Evolutionary conservation across 2,329 filamentous ascomycete species (phyloP).

Genomic region (Fusarium oligoseptatum): DNA sequence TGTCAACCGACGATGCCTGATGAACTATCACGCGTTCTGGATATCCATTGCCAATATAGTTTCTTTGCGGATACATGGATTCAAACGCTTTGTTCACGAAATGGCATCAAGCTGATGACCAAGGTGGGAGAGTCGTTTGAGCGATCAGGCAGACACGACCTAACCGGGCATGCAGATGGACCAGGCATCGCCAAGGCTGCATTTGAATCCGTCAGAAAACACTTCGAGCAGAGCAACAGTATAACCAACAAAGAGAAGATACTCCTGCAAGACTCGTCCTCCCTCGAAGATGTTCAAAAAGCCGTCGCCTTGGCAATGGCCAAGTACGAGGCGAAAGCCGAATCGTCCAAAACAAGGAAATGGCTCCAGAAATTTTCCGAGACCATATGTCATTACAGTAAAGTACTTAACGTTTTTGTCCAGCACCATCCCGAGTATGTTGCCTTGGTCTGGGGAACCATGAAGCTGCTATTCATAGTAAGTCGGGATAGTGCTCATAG

Average conservation of each 20-base stretch:
- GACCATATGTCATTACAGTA: slow-evolving; percentile 9
- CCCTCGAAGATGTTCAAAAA: slow-evolving; percentile 1
- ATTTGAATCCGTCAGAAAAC: neutral
- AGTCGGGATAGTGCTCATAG: neutral
- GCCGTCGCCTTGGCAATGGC: neutral
- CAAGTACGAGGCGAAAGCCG: slow-evolving; percentile 1
- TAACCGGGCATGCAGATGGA: neutral
- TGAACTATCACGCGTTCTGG: too few species aligned
- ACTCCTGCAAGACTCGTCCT: neutral
- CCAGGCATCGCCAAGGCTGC: neutral
- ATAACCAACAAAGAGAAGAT: neutral
- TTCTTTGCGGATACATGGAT: too few species aligned
- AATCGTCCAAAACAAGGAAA: neutral
- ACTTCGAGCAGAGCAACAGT: neutral
- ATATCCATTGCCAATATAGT: too few species aligned
- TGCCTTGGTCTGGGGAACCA: slow-evolving; percentile 12
- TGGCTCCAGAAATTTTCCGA: slow-evolving; percentile 1
- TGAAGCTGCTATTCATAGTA: slow-evolving; percentile 24
- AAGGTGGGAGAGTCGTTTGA: neutral
- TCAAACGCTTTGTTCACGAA: neutral
- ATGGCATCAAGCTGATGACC: slow-evolving; percentile 4
- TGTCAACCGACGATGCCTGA: too few species aligned
- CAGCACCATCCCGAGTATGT: slow-evolving; percentile 30
- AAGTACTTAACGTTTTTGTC: slow-evolving; percentile 16
- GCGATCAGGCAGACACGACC: neutral